These are phyloP conservation scores for Erysimum pusillum DNA, from an alignment of 441 rosid species.

Conservation along the genomic window DNA sequence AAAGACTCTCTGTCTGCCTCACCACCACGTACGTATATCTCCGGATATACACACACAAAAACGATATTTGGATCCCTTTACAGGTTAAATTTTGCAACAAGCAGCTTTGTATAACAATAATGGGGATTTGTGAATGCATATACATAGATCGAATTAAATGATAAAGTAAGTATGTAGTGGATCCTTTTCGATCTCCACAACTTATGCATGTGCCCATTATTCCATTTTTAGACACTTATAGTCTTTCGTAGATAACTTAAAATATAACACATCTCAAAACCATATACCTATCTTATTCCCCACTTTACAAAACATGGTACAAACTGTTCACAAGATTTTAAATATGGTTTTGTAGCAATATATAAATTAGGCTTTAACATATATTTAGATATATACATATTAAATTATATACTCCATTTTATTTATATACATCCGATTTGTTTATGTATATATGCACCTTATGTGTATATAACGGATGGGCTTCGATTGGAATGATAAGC, in stretches of 20 bases:
- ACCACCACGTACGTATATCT: constrained; percentile 24
- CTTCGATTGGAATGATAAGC: constrained; percentile 34
- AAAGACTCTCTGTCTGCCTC: constrained; percentile 21
- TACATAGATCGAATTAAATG: constrained; percentile 37
- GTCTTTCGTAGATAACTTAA: constrained; percentile 49
- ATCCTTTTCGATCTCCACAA: constrained; percentile 47
- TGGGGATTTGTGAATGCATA: constrained; percentile 22
- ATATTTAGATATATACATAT: not conserved
- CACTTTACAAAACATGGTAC: constrained; percentile 43
- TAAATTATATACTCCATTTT: not conserved
- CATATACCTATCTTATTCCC: constrained; percentile 35
- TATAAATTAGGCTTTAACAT: not conserved
- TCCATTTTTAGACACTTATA: constrained; percentile 47
- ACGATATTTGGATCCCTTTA: constrained; percentile 33
- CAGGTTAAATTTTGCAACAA: constrained; percentile 30
- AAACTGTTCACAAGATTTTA: constrained; percentile 42
- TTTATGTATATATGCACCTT: constrained; percentile 15
- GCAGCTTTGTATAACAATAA: constrained; percentile 38
- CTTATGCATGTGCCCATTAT: constrained; percentile 49
- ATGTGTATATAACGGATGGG: constrained; percentile 22
- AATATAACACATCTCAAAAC: constrained; percentile 45
- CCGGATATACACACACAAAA: constrained; percentile 12
- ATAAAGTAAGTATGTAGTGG: constrained; percentile 48
- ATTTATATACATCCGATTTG: not conserved
- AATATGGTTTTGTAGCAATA: constrained; percentile 26